Evolutionary conservation across 2,329 filamentous ascomycete species (phyloP).

Genomic region (Aureobasidium uvarum): DNA sequence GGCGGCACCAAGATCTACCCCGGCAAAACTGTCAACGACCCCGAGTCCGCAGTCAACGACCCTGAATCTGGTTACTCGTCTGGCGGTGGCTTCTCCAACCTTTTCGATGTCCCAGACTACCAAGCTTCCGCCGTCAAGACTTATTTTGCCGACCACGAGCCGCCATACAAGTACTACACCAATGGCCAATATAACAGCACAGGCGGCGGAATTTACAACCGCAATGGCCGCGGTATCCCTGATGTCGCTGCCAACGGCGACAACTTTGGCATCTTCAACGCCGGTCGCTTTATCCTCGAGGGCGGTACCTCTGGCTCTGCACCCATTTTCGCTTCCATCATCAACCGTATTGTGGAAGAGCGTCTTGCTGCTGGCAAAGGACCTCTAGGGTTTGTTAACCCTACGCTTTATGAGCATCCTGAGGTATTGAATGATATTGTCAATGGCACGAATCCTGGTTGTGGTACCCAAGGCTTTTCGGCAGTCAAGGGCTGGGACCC

Average conservation of each 20-base stretch:
- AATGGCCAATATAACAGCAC: conserved; percentile 30
- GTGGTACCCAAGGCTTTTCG: conserved; percentile 34
- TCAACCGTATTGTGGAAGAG: conserved; percentile 36
- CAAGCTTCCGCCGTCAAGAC: conserved; percentile 41
- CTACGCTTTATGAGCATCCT: conserved; percentile 33
- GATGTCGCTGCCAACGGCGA: conserved; percentile 35
- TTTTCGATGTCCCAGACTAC: conserved; percentile 40
- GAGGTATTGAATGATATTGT: conserved; percentile 34
- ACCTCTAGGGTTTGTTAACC: conserved; percentile 38
- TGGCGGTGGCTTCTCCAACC: conserved; percentile 43
- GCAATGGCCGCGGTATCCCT: conserved; percentile 36
- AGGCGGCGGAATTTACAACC: conserved; percentile 36
- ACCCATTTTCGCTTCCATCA: conserved; percentile 35
- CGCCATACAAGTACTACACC: conserved; percentile 34
- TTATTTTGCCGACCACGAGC: conserved; percentile 38
- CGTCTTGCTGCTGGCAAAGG: conserved; percentile 32
- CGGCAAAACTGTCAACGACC: conserved; percentile 26
- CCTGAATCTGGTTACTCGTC: conserved; percentile 24
- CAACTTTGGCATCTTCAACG: conserved; percentile 31
- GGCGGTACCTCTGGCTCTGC: conserved; percentile 33
- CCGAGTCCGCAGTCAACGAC: conserved; percentile 29
- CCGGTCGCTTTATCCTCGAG: conserved; percentile 38
- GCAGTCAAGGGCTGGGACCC: conserved; percentile 32
- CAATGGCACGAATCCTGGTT: conserved; percentile 38
- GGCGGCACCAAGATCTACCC: conserved; percentile 37